These are phyloP conservation scores for Pisolithus thermaeus DNA, from an alignment of 1,284 basidiomycete genomes.

Conservation along the genomic window DNA sequence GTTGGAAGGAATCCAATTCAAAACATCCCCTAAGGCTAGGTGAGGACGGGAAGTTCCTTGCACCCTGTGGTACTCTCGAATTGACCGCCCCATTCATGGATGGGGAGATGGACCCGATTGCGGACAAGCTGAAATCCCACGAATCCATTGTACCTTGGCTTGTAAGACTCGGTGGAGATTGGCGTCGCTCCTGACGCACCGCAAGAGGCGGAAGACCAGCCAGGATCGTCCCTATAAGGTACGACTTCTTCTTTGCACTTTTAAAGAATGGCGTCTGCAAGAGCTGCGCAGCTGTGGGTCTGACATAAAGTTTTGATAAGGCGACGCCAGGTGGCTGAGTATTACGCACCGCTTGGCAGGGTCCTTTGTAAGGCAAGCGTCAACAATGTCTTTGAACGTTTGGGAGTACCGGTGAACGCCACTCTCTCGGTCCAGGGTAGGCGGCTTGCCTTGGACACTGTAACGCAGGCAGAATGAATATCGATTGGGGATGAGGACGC, in stretches of 20 bases:
- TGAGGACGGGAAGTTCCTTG: conserved; percentile 1
- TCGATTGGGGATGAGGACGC: not conserved
- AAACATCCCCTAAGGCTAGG: not conserved
- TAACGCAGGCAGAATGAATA: conserved; percentile 8
- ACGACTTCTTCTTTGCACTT: conserved; percentile 65
- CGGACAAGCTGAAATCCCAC: conserved; percentile 24
- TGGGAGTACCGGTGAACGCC: conserved; percentile 77
- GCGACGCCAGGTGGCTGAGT: not conserved
- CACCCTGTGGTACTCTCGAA: conserved; percentile 5
- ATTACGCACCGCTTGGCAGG: conserved; percentile 55
- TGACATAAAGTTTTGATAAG: conserved; percentile 18
- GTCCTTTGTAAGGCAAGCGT: conserved; percentile 79
- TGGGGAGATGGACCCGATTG: conserved; percentile 8
- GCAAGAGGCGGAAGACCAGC: conserved; percentile 62
- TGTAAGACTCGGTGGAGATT: conserved; percentile 11
- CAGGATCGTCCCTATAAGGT: conserved; percentile 72
- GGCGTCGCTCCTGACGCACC: conserved; percentile 55
- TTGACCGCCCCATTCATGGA: conserved; percentile 4
- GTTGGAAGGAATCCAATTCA: not conserved
- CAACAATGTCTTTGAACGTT: conserved; percentile 76
- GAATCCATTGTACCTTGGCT: conserved; percentile 25
- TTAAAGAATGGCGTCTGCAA: conserved; percentile 78
- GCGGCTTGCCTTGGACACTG: conserved; percentile 68
- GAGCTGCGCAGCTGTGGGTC: conserved; percentile 75
- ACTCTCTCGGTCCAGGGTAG: conserved; percentile 66